These are phyloP conservation scores for Aspergillus unguis DNA, from an alignment of 2,329 filamentous ascomycete species.

Conservation along the genomic window DNA sequence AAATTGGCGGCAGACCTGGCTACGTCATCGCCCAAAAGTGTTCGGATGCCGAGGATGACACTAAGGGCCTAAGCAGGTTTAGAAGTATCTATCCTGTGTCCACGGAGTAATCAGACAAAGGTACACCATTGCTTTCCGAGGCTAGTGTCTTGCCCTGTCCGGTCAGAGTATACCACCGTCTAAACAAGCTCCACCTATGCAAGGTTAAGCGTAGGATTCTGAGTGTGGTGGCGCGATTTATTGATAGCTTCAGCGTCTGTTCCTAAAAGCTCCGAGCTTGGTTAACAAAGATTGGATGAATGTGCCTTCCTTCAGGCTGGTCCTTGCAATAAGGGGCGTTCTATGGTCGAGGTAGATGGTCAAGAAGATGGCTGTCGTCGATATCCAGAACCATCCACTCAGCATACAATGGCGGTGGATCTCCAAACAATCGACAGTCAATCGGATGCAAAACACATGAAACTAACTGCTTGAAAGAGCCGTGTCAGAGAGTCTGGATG, in stretches of 20 bases:
- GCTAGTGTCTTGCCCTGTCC: neutral
- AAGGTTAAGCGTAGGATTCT: neutral
- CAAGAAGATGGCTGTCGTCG: neutral
- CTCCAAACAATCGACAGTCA: neutral
- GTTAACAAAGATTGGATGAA: neutral
- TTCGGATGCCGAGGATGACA: too few relatives aligned
- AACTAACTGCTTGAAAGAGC: neutral
- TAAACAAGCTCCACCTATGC: conserved; percentile 10
- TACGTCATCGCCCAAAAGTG: too few relatives aligned
- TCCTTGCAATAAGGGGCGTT: neutral
- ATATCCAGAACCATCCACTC: neutral
- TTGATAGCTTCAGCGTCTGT: neutral
- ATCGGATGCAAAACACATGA: neutral
- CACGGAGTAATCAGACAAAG: too few relatives aligned
- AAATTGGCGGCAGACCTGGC: too few relatives aligned
- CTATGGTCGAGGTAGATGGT: neutral
- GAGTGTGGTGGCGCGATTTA: conserved; percentile 5
- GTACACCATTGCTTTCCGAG: neutral
- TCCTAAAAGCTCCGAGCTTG: conserved; percentile 3
- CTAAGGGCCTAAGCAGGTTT: too few relatives aligned
- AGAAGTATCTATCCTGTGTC: too few relatives aligned
- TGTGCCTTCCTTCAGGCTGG: neutral
- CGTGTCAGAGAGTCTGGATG: neutral
- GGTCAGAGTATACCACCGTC: neutral
- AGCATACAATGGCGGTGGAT: conserved; percentile 1